These are phyloP conservation scores for Fusarium sororula DNA, from an alignment of 2,329 filamentous ascomycete genomes.

Conservation along the genomic window DNA sequence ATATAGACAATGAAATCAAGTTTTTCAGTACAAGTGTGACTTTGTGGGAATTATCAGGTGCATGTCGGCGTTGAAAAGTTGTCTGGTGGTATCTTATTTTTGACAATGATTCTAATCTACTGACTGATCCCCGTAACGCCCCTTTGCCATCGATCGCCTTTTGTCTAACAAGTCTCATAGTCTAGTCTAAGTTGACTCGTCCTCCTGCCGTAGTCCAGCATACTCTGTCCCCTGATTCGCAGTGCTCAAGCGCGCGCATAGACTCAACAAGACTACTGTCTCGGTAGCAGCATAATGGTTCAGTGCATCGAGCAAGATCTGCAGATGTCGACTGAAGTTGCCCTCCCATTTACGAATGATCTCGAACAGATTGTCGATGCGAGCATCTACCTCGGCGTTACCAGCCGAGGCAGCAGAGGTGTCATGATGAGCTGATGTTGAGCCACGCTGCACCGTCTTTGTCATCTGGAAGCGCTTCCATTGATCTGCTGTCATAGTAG, in stretches of 20 bases:
- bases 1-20: constrained; percentile 27
- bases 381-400: constrained; percentile 48
- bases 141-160: not conserved
- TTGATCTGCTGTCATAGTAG: constrained; percentile 68
- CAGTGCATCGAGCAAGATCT: constrained; percentile 91
- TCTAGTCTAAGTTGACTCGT: constrained; percentile 52
- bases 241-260: constrained; percentile 84
- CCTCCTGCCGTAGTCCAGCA: constrained; percentile 67
- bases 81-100: constrained; percentile 40
- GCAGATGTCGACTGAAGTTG: constrained; percentile 90
- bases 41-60: not conserved
- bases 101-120: constrained; percentile 29
- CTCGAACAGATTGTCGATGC: constrained; percentile 83
- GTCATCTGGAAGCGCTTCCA: constrained; percentile 67
- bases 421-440: constrained; percentile 45
- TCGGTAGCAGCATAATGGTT: constrained; percentile 98
- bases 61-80: constrained; percentile 11
- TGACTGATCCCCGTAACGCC: constrained; percentile 37
- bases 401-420: constrained; percentile 49
- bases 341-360: constrained; percentile 91
- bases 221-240: constrained; percentile 80
- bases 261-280: constrained; percentile 89
- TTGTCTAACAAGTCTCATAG: not conserved
- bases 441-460: constrained; percentile 52
- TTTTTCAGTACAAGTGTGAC: not conserved